These are phyloP conservation scores for Cerioporus squamosus DNA, from an alignment of 1,284 basidiomycete species.

Conservation along the genomic window DNA sequence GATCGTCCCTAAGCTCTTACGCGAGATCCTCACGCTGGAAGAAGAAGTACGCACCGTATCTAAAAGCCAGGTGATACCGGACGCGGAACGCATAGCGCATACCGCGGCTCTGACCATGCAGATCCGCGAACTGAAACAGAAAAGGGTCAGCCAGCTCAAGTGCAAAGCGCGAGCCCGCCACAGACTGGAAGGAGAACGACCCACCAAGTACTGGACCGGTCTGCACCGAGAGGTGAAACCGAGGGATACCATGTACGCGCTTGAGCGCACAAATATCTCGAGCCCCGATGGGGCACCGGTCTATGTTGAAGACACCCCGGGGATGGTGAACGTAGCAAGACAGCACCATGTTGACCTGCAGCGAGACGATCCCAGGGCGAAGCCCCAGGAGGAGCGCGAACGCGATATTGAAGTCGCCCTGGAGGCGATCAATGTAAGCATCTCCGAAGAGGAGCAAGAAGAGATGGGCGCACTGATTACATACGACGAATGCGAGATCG, in stretches of 20 bases:
- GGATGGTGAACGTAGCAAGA: conserved; percentile 8
- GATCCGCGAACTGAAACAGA: neutral
- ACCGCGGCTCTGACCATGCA: neutral
- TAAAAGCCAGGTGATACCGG: neutral
- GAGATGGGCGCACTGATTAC: neutral
- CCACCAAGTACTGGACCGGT: conserved; percentile 36
- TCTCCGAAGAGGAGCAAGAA: neutral
- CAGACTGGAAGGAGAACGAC: conserved; percentile 35
- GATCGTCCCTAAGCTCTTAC: neutral
- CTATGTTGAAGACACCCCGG: neutral
- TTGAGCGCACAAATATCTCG: neutral
- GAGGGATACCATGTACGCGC: neutral
- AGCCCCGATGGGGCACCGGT: too few relatives aligned
- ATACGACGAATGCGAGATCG: neutral
- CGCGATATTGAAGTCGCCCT: neutral
- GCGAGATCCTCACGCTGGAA: neutral
- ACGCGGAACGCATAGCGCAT: neutral
- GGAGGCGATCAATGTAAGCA: neutral
- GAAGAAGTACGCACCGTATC: neutral
- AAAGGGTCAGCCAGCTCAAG: neutral
- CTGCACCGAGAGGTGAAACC: conserved; percentile 20
- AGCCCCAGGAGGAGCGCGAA: neutral
- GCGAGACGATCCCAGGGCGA: neutral
- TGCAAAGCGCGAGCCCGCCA: neutral
- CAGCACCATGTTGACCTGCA: neutral